Evolutionary conservation across 352 stramenopile genomes (phyloP).

Genomic region (Aphanomyces astaci): DNA sequence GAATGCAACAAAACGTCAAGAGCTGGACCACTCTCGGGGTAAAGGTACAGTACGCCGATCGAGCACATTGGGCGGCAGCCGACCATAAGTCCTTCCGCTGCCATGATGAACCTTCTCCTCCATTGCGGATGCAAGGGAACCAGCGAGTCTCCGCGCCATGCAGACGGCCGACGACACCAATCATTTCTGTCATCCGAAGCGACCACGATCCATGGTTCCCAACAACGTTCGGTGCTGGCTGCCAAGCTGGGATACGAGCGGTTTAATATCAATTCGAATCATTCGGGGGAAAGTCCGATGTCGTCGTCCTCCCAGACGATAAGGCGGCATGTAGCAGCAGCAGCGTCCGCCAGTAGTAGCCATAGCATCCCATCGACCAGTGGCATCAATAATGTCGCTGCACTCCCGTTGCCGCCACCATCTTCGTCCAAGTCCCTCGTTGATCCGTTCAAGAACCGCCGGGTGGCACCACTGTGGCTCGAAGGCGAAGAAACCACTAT

Average conservation of each 20-base stretch:
- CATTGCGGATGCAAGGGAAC: conserved; percentile 2
- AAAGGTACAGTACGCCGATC: background rate
- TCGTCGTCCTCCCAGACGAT: background rate
- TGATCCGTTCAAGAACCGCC: background rate
- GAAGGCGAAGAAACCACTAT: conserved; percentile 42
- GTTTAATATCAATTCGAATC: background rate
- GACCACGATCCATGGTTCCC: background rate
- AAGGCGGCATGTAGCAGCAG: background rate
- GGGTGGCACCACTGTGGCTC: conserved; percentile 4
- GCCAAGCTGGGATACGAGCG: conserved; percentile 13
- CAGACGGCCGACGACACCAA: background rate
- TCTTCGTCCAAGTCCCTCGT: background rate
- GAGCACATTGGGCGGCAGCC: background rate
- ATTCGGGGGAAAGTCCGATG: background rate
- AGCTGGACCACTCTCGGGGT: background rate
- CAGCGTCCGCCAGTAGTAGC: background rate
- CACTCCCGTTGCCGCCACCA: background rate
- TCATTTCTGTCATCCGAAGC: background rate
- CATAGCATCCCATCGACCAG: background rate
- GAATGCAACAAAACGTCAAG: conserved; percentile 6
- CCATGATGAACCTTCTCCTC: conserved; percentile 1
- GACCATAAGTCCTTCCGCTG: background rate
- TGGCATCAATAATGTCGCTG: background rate
- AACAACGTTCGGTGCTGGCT: background rate
- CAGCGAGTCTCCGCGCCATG: background rate